Percentiles rank a stretch among this genome's conserved stretches.
These are phyloP conservation scores for Penicillium sp. DNA, from an alignment of 2,329 filamentous ascomycete genomes.

Conservation along the genomic window DNA sequence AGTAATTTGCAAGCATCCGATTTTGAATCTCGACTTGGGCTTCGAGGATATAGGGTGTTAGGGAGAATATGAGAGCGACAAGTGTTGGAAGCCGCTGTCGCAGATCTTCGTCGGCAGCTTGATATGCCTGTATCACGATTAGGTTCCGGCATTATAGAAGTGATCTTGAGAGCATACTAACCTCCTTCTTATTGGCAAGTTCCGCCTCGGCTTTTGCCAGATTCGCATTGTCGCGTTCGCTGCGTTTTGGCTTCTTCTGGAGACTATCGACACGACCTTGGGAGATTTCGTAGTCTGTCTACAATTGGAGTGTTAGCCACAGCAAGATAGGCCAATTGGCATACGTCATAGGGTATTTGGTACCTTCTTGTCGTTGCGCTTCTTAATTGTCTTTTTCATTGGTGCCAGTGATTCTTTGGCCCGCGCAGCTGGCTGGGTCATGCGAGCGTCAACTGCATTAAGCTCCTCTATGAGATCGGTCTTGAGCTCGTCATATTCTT, in stretches of 20 bases:
- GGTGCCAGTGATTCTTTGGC: slow-evolving; percentile 66
- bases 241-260: slow-evolving; percentile 65
- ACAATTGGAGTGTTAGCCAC: neutral
- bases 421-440: slow-evolving; percentile 66
- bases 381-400: slow-evolving; percentile 79
- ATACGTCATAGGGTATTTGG: slow-evolving; percentile 22
- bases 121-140: slow-evolving; percentile 57
- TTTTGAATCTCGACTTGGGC: slow-evolving; percentile 74
- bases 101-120: slow-evolving; percentile 70
- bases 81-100: slow-evolving; percentile 67
- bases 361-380: slow-evolving; percentile 72
- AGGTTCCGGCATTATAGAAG: neutral
- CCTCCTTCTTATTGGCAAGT: slow-evolving; percentile 61
- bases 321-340: neutral
- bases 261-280: slow-evolving; percentile 67
- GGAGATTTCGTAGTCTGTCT: slow-evolving; percentile 75
- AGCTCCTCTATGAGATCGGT: slow-evolving; percentile 69
- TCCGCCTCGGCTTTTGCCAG: slow-evolving; percentile 70
- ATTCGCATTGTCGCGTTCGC: slow-evolving; percentile 67
- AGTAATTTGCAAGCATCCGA: slow-evolving; percentile 70
- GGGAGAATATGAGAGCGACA: slow-evolving; percentile 64
- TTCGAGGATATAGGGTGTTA: slow-evolving; percentile 69
- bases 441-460: slow-evolving; percentile 63
- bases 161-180: slow-evolving; percentile 34
- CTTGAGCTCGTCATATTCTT: slow-evolving; percentile 67